A percentile compares a stretch with the other conserved stretches of the same genome.
Evolutionary conservation across 2,329 filamentous ascomycete genomes (phyloP).

Genomic region (Hypoxylon sp.): DNA sequence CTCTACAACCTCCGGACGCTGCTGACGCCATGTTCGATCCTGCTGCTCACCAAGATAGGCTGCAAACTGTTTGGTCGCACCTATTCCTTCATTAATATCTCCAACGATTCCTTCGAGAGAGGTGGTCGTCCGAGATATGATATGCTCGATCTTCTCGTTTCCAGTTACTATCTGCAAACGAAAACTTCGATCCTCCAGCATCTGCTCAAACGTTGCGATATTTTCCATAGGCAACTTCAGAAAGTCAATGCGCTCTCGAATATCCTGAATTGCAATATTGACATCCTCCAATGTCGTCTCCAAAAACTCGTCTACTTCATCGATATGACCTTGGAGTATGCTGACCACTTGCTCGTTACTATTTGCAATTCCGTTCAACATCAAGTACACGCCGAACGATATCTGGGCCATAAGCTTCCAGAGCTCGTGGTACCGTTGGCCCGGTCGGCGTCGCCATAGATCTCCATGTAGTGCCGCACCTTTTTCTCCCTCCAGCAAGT

Average conservation of each 20-base stretch:
- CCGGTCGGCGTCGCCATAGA: slow-evolving; percentile 81
- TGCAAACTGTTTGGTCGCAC: slow-evolving; percentile 82
- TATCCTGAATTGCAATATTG: slow-evolving; percentile 81
- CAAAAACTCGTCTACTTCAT: slow-evolving; percentile 93
- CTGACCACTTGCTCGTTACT: slow-evolving; percentile 89
- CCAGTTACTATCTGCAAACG: slow-evolving; percentile 85
- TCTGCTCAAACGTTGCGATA: slow-evolving; percentile 84
- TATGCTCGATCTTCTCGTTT: slow-evolving; percentile 92
- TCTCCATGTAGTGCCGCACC: slow-evolving; percentile 80
- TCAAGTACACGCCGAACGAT: slow-evolving; percentile 90
- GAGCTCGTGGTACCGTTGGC: slow-evolving; percentile 86
- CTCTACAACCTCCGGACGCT: slow-evolving; percentile 74
- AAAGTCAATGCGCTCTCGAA: slow-evolving; percentile 83
- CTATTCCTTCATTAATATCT: slow-evolving; percentile 84
- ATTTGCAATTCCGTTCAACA: slow-evolving; percentile 88
- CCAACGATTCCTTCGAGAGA: slow-evolving; percentile 83
- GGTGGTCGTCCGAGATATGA: slow-evolving; percentile 82
- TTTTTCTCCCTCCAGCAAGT: slow-evolving; percentile 76
- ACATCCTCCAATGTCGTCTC: slow-evolving; percentile 90
- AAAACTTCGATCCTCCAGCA: slow-evolving; percentile 88
- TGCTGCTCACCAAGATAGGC: slow-evolving; percentile 80
- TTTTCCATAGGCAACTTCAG: slow-evolving; percentile 88
- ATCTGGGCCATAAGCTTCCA: slow-evolving; percentile 94
- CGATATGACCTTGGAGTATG: slow-evolving; percentile 92
- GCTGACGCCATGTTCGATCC: slow-evolving; percentile 71